Base-by-base conservation (phyloP, 371 early-diverging fungal species). In the Pancytospora epiphaga region DNA sequence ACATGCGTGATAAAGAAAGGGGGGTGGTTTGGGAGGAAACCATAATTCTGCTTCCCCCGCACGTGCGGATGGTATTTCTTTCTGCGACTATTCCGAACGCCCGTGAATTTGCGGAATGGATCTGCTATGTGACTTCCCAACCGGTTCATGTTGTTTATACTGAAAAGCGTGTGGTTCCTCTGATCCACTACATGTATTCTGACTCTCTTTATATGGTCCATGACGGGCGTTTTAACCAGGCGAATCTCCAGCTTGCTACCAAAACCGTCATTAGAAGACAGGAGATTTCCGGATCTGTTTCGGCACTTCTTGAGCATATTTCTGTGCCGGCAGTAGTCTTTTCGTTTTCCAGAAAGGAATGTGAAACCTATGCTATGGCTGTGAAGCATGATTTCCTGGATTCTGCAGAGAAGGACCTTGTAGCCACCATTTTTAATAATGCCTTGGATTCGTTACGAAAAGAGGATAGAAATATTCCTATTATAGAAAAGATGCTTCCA, bases 21-120 rank as follows among this genome's bases (percentile, higher is more conserved):
- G 99, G 99, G 77, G 98, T 98, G 15, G 96, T 98, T 0, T 99
- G 99, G 99, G 99, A 99, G 81, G 99, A 99, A 83, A 93, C 95
- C 0, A 88, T 97, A 54, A 95, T 97, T 80, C 80, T 99, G 72
- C 79, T 96, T 50, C 95, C 95, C 30, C 87, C 89, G 69, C 73
- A 79, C 54, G 75, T 76, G 2, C 87, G 89, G 66, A 90, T 88
- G 81, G 94, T 96, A 6, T 97, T 99, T 77, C 85, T 99, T 52
- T 94, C 95, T 25, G 98, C 98, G 38, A 97, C 97, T 15, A 96
- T 99, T 76, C 99, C 99, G 22, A 99, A 99, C 75, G 95, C 99
- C 27, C 88, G 89, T 86, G 90, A 99, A 81, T 99, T 99, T 86
- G 95, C 96, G 6, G 89, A 93, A 81, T 99, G 99, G 98, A 93